These are phyloP conservation scores for Eimeria tenella DNA, from an alignment of 169 alveolate species.

Conservation along the genomic window DNA sequence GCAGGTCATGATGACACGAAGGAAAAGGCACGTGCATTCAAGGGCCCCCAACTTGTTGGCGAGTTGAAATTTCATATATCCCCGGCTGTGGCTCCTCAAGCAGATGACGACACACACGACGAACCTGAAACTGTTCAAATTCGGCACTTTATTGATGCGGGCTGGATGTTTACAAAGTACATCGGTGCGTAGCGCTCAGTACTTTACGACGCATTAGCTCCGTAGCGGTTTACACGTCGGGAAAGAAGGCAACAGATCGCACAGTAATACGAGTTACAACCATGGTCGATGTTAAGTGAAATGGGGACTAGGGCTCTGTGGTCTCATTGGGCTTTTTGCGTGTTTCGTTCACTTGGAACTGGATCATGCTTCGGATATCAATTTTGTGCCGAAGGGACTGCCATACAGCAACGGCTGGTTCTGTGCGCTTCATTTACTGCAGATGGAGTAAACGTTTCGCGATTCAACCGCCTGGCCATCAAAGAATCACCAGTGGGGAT, in stretches of 20 bases:
- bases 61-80: constrained; percentile 55
- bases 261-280: too few relatives aligned
- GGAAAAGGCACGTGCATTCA: neutral
- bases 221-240: neutral
- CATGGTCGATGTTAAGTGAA: neutral
- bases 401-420: neutral
- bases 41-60: neutral
- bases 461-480: constrained; percentile 58
- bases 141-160: constrained; percentile 58
- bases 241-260: neutral
- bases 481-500: constrained; percentile 34
- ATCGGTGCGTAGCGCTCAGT: constrained; percentile 4
- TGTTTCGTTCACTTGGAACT: neutral
- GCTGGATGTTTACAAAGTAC: constrained; percentile 43
- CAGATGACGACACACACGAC: neutral
- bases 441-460: constrained; percentile 38
- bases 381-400: too few relatives aligned
- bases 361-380: neutral
- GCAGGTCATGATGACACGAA: neutral
- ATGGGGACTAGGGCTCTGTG: neutral
- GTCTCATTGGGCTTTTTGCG: neutral
- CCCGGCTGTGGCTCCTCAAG: constrained; percentile 29
- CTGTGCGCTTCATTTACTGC: neutral
- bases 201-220: neutral
- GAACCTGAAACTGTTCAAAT: constrained; percentile 55